Evolutionary conservation across 2,329 filamentous ascomycete genomes (phyloP).

Genomic region (Neophaeococcomyces aloes): DNA sequence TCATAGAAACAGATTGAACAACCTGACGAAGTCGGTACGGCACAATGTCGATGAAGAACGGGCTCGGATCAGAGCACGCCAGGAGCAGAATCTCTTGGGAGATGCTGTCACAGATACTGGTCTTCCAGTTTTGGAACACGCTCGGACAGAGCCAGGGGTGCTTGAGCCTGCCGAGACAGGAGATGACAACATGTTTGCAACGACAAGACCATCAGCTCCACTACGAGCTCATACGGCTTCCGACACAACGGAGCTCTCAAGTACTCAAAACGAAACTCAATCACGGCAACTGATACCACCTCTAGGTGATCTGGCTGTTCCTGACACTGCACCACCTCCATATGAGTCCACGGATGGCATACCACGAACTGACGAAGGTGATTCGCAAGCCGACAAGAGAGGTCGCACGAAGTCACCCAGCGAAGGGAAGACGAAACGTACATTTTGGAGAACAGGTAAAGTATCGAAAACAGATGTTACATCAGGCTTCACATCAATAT

Average conservation of each 20-base stretch:
- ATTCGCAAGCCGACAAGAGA: not conserved
- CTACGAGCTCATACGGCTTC: too few species aligned
- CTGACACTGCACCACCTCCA: not conserved
- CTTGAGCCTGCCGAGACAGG: not conserved
- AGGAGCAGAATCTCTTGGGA: slow-evolving; percentile 1
- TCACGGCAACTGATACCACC: not conserved
- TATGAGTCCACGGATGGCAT: not conserved
- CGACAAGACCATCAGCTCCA: not conserved
- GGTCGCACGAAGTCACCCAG: too few species aligned
- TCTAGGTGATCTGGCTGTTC: not conserved
- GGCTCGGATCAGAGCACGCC: not conserved
- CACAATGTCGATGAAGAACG: slow-evolving; percentile 1
- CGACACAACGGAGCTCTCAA: too few species aligned
- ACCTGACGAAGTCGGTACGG: not conserved
- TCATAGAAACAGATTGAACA: slow-evolving; percentile 2
- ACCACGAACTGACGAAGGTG: not conserved
- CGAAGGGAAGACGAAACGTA: too few species aligned
- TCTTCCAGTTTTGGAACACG: too few species aligned
- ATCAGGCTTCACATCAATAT: too few species aligned
- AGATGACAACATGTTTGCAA: too few species aligned
- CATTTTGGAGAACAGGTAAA: too few species aligned
- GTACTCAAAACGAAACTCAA: too few species aligned
- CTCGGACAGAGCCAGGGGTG: too few species aligned
- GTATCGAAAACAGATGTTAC: too few species aligned
- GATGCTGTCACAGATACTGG: not conserved